Conservation (phyloP, 805 yeast genomes). For the Kregervanrija pseudodelftensis region DNA sequence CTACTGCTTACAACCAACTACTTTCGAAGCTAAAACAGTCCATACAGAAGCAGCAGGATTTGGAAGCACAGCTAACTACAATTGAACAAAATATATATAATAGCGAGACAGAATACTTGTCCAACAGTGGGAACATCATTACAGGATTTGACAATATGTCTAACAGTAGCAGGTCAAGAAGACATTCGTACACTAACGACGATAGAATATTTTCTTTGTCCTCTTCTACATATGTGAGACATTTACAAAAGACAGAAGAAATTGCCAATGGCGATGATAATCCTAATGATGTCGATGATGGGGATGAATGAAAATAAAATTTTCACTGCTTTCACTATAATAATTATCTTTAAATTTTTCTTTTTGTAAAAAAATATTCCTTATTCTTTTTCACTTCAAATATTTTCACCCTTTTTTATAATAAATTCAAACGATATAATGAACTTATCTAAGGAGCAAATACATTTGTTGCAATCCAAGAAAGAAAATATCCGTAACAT, state of each 20-base stretch:
- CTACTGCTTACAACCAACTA: constrained; percentile 53
- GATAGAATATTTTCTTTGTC: constrained; percentile 79
- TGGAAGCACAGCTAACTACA: constrained; percentile 55
- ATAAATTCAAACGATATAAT: not conserved
- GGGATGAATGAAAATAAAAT: not conserved
- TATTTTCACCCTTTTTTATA: too few relatives aligned
- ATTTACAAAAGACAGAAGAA: constrained; percentile 40
- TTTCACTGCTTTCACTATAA: too few relatives aligned
- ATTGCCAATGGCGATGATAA: constrained; percentile 17
- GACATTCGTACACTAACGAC: constrained; percentile 45
- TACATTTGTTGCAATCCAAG: constrained; percentile 60
- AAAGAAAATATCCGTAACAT: constrained; percentile 75
- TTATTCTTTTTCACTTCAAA: too few relatives aligned
- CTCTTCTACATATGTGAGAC: constrained; percentile 61
- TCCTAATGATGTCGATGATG: constrained; percentile 7
- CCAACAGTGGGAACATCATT: constrained; percentile 69
- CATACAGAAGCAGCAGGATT: constrained; percentile 49
- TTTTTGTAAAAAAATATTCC: too few relatives aligned
- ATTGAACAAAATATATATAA: constrained; percentile 76
- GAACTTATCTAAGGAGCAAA: constrained; percentile 20
- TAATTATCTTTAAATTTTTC: too few relatives aligned
- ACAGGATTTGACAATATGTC: constrained; percentile 66
- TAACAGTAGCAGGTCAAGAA: not conserved
- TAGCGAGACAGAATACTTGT: constrained; percentile 70
- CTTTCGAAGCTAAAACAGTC: constrained; percentile 60